Evolutionary conservation across 2,329 filamentous ascomycete genomes (phyloP), one percentile per base, ranked within the genome.

Genomic region (Penicillium sp.): DNA sequence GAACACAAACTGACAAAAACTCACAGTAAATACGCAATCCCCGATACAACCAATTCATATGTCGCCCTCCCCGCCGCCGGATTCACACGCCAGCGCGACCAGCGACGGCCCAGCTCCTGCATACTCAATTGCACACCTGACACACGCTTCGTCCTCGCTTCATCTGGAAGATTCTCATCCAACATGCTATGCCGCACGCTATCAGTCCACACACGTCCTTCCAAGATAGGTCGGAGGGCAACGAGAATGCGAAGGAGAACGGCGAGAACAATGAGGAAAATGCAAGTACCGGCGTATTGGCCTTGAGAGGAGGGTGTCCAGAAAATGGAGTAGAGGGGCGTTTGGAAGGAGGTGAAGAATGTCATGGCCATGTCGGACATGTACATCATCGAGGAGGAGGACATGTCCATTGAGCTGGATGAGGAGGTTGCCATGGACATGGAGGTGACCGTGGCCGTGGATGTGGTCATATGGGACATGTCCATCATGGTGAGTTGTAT

Each of bases 221-320:
- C 78, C 77, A 85, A 75, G 15, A 81, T 73, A 24, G 80, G 74
- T 73, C 91, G 91, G 65, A 85, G 80, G 3, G 92, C 92, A 54
- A 93, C 80, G 17, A 96, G 81, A 17, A 83, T 79, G 59, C 92
- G 89, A 71, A 90, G 87, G 55, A 89, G 70, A 62, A 88, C 80
- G 61, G 88, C 88, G 58, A 97, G 87, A 40, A 89, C 72, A 73
- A 96, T 88, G 63, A 97, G 84, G 80, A 97, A 97, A 76, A 97
- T 90, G 82, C 93, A 95, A 30, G 92, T 95, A 55, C 87, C 93
- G 4, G 91, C 91, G 78, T 97, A 97, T 60, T 85, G 81, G 70
- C 89, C 91, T 13, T 84, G 80, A 40, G 79, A 87, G 35, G 73
- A 77, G 8, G 93, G 93, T 4, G 89, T 89, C 91, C 92, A 97